phyloP scores from a whole-genome alignment of 1,284 basidiomycete genomes.

The Sporisorium graminicola region DNA sequence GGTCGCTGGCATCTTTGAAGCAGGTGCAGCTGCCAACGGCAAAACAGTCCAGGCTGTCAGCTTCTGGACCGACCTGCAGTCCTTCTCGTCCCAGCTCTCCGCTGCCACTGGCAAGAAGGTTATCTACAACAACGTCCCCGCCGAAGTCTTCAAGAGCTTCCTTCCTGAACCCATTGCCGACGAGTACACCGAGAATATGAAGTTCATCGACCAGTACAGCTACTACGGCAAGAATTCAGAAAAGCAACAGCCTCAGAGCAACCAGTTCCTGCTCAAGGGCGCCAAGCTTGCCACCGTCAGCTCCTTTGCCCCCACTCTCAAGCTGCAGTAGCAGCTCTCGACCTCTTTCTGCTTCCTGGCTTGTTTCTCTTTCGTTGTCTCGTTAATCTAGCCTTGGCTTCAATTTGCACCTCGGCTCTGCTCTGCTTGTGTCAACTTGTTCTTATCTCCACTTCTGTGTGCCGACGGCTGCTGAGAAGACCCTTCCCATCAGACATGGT shows the following conservation, averaged over 20 bases:
- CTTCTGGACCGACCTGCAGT: slow-evolving; percentile 33
- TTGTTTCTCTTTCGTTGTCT: too few relatives aligned
- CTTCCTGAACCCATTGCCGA: slow-evolving; percentile 32
- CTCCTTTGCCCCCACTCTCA: slow-evolving; percentile 18
- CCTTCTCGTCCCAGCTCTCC: slow-evolving; percentile 20
- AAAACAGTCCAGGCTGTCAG: slow-evolving; percentile 37
- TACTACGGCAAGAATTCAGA: slow-evolving; percentile 43
- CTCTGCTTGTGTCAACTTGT: too few relatives aligned
- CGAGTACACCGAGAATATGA: slow-evolving; percentile 46
- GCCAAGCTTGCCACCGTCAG: slow-evolving; percentile 22
- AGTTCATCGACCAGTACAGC: slow-evolving; percentile 40
- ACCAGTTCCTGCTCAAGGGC: slow-evolving; percentile 21
- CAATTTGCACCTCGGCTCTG: too few relatives aligned
- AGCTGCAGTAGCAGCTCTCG: slow-evolving; percentile 10
- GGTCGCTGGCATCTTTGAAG: slow-evolving; percentile 48
- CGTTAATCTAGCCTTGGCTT: too few relatives aligned
- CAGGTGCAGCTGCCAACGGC: slow-evolving; percentile 30
- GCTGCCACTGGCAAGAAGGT: slow-evolving; percentile 21
- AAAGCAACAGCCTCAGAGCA: slow-evolving; percentile 27
- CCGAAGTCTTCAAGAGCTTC: slow-evolving; percentile 36
- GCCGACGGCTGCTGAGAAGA: too few relatives aligned
- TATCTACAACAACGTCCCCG: slow-evolving; percentile 24
- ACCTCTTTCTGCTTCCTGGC: too few relatives aligned
- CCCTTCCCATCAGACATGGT: too few relatives aligned
- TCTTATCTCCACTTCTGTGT: too few relatives aligned